Evolutionary conservation across 2,329 filamentous ascomycete genomes (phyloP).

Genomic region (Phaeosphaeria sp.): DNA sequence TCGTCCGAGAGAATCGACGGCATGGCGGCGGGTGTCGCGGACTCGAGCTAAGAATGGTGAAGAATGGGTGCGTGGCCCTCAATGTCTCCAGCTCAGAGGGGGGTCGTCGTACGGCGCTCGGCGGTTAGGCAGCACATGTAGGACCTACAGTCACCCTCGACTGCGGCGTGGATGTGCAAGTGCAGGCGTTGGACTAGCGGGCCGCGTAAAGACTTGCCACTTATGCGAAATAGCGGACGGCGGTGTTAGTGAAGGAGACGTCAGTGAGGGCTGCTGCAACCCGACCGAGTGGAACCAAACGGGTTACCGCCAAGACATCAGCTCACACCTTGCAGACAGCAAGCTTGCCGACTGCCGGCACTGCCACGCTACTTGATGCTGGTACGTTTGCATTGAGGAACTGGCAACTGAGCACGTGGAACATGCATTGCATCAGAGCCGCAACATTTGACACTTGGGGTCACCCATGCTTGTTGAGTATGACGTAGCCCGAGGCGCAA

Average conservation of each 20-base stretch:
- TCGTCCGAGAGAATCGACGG: conserved; percentile 81
- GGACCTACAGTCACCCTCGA: conserved; percentile 15
- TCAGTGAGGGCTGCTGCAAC: conserved; percentile 29
- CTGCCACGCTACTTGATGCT: background rate
- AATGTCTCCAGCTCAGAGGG: conserved; percentile 36
- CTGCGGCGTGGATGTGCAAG: background rate
- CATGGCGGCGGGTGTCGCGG: conserved; percentile 41
- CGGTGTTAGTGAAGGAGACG: conserved; percentile 28
- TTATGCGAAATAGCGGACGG: conserved; percentile 17
- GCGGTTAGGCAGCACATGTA: conserved; percentile 40
- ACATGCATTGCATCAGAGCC: background rate
- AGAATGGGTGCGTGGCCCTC: conserved; percentile 15
- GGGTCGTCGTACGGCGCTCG: conserved; percentile 25
- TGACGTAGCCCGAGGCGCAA: background rate
- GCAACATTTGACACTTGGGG: background rate
- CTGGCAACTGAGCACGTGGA: background rate
- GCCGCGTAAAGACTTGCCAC: conserved; percentile 27
- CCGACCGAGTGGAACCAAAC: conserved; percentile 24
- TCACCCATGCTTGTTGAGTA: conserved; percentile 1
- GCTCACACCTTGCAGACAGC: conserved; percentile 2
- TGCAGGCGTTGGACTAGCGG: background rate
- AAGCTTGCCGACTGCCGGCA: conserved; percentile 5
- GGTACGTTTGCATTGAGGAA: background rate
- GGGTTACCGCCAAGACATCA: conserved; percentile 12
- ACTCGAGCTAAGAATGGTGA: conserved; percentile 19